Conservation (phyloP, 1,139 yeast genomes). For the Candida dubliniensis region DNA sequence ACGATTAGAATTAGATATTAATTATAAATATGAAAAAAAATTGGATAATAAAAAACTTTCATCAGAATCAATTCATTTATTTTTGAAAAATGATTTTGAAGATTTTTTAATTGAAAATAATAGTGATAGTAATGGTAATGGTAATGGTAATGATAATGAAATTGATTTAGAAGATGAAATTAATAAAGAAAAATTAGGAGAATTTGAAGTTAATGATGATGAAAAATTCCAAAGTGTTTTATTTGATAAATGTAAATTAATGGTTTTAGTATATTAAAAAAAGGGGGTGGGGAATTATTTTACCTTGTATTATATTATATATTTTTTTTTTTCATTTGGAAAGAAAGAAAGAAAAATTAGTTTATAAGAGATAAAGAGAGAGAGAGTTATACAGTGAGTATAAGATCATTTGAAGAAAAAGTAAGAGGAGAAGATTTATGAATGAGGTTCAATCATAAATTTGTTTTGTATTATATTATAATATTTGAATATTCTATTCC, state of each 20-base stretch:
- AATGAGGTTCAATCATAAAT: no score
- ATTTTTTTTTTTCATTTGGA: no score
- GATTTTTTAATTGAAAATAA: constrained; percentile 35
- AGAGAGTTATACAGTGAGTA: no score
- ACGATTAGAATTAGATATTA: constrained; percentile 46
- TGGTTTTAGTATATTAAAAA: constrained; percentile 25
- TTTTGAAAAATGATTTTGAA: constrained; percentile 44
- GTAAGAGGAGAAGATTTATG: no score
- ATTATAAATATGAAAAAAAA: constrained; percentile 13
- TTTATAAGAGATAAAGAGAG: no score
- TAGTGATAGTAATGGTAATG: no score
- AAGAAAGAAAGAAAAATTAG: no score
- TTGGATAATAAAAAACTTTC: constrained; percentile 14
- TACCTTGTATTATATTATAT: background rate
- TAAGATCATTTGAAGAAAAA: no score
- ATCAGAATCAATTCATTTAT: constrained; percentile 28
- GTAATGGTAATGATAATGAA: no score
- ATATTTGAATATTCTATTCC: no score
- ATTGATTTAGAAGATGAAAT: constrained; percentile 24
- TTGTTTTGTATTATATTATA: background rate
- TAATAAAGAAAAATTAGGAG: constrained; percentile 25
- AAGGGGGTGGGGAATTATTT: background rate
- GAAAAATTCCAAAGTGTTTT: constrained; percentile 42
- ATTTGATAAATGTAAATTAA: constrained; percentile 48
- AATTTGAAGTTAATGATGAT: constrained; percentile 43